Base-by-base conservation (phyloP, 1,284 basidiomycete genomes). In the Hypsizygus ulmarius region DNA sequence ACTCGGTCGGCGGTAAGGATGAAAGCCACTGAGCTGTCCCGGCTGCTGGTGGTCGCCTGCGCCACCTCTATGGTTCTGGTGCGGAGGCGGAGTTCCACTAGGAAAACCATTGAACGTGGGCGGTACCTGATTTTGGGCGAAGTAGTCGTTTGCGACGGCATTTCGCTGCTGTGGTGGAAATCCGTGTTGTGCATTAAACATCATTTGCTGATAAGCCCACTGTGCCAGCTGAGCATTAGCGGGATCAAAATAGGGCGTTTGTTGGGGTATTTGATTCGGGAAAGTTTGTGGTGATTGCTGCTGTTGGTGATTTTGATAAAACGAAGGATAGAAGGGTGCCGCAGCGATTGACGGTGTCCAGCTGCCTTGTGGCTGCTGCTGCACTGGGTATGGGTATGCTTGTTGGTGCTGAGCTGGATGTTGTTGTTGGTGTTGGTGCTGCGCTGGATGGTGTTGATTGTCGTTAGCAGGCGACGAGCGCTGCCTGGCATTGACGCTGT, bases 121-220 rank as follows among this genome's bases (percentile, higher is more conserved):
- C 21, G 71, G 60, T 54, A 79, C 69, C 52, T 77, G 80, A 56
- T 72, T 73, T 52, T 77, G 77, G 15, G 71, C 58, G 59, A 81
- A 84, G 65, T 80, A 84, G 49, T 84, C 80, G 42, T 67, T 64
- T 45, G 60, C 56, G 56, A 35, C 56, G 61, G 58, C 52, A 44
- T 64, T 69, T 52, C 75, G 75, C 51, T 74, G 67, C 51, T 64
- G 66, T 55, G 57, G 62, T 21, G 68, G 64, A 52, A 71, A 71
- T 68, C 74, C 75, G 49, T 82, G 82, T 59, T 82, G 81, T 12
- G 79, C 78, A 60, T 78, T 83, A 71, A 79, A 85, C 78, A 89
- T 81, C 87, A 90, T 89, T 59, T 89, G 87, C 66, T 90, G 87
- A 70, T 90, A 90, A 28, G 87, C 84, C 88, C 87, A 90, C 65